phyloP scores from a whole-genome alignment of 768 basidiomycete species.

The Rhodotorula graminis region DNA sequence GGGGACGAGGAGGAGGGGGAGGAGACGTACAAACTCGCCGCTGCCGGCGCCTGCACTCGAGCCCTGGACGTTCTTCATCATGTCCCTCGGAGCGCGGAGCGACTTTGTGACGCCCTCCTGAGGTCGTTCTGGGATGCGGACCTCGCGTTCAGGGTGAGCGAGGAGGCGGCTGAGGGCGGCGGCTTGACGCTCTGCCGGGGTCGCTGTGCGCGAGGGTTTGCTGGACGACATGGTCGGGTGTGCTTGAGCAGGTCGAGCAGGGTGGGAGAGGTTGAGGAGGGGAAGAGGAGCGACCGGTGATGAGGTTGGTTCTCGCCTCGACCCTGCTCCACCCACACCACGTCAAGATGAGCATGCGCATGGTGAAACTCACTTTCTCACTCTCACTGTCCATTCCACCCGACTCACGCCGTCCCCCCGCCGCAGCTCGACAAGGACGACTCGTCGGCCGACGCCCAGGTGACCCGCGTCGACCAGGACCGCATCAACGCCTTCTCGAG shows the following conservation, averaged over 20 bases:
- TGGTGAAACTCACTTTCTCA: neutral
- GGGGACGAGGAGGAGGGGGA: neutral
- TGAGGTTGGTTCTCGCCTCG: too few relatives aligned
- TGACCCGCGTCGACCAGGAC: conserved; percentile 46
- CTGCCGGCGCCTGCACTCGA: conserved; percentile 95
- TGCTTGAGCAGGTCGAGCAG: neutral
- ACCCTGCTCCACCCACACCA: too few relatives aligned
- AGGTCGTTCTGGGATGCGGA: conserved; percentile 69
- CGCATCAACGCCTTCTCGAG: conserved; percentile 50
- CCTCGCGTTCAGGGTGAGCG: conserved; percentile 79
- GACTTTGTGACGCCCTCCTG: conserved; percentile 61
- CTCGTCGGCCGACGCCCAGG: conserved; percentile 1
- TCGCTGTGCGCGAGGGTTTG: conserved; percentile 7
- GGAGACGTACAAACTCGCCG: conserved; percentile 50
- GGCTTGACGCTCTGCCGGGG: conserved; percentile 53
- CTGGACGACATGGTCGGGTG: neutral
- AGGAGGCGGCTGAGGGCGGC: conserved; percentile 78
- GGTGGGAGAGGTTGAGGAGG: neutral
- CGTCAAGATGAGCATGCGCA: neutral
- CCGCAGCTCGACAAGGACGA: conserved; percentile 15
- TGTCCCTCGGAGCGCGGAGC: conserved; percentile 69
- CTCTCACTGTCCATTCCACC: neutral
- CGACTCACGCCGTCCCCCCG: neutral
- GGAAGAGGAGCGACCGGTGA: neutral
- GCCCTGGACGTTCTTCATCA: conserved; percentile 98